phyloP scores from a whole-genome alignment of 257 asterid genomes.

The Linaria vulgaris region DNA sequence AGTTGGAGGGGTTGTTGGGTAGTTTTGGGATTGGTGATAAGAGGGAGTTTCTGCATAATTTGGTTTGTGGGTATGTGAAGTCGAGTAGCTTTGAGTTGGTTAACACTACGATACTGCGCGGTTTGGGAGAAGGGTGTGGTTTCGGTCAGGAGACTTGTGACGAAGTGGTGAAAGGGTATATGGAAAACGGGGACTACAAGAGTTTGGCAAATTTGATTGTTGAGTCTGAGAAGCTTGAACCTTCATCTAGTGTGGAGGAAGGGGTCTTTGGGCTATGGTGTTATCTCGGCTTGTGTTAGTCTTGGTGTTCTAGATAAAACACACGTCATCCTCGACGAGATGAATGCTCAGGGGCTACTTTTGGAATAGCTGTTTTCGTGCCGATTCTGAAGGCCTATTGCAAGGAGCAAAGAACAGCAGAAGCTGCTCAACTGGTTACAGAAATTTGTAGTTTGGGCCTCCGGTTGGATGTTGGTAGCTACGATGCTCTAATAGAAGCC shows the following conservation, averaged over 20 bases:
- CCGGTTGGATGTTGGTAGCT: conserved; percentile 53
- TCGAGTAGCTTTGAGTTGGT: conserved; percentile 55
- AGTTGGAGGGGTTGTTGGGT: conserved; percentile 56
- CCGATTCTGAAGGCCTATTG: conserved; percentile 77
- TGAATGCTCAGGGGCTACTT: conserved; percentile 67
- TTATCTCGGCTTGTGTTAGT: conserved; percentile 63
- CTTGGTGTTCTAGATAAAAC: conserved; percentile 73
- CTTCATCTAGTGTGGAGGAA: conserved; percentile 50
- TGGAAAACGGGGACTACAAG: conserved; percentile 52
- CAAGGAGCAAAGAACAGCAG: conserved; percentile 79
- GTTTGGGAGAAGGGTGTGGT: conserved; percentile 40
- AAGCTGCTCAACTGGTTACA: conserved; percentile 81
- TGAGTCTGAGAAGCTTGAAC: conserved; percentile 73
- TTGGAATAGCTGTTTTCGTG: conserved; percentile 76
- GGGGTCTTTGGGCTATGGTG: conserved; percentile 69
- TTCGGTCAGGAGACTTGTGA: conserved; percentile 52
- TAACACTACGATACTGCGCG: conserved; percentile 47
- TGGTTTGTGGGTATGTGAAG: conserved; percentile 76
- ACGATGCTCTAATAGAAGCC: conserved; percentile 74
- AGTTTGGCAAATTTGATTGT: conserved; percentile 58
- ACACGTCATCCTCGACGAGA: conserved; percentile 73
- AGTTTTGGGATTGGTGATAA: conserved; percentile 53
- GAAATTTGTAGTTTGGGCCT: conserved; percentile 65
- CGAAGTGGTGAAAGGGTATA: conserved; percentile 63
- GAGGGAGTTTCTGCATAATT: conserved; percentile 41